Base-by-base conservation (phyloP, 192 early-diverging fungal genomes). In the Backusella tuberculispora region DNA sequence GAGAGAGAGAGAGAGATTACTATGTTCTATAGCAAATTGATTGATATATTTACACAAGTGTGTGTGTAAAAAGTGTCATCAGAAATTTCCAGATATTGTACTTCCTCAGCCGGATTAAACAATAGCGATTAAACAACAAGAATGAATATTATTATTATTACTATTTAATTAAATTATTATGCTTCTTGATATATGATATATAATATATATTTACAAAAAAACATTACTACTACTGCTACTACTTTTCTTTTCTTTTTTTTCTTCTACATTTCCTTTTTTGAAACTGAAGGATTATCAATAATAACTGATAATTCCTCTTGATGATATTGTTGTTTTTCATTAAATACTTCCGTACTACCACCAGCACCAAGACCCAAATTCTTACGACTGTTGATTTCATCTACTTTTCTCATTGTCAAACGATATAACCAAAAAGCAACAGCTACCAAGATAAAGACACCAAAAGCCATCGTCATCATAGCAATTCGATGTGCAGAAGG, bases 341-440 rank as follows among this genome's bases (percentile, higher is more conserved):
- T 21, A 7, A 53, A 53, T 53, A 15, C n/a, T 21, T 53, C 21
- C 17, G 3, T 53, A 21, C n/a, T 53, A 53, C 17, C n/a, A 19
- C 21, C 17, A 14, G 5, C n/a, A 19, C 21, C 17, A 14, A 47
- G 17, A 47, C 64, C 64, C 64, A 38, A 4, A 8, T 34, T 40
- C 7, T 66, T 66, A 66, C 38, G 38, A 40, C 1, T 13, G 6
- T 60, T 43, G 4, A 77, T 78, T 3, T 14, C 71, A 4, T 74
- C 21, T 7, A 71, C 78, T 34, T 71, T 80, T 3, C 47, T 42
- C 78, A 80, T 80, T n/a, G 79, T 74, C 43, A 80, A 19, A 14
- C 79, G 74, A 63, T 80, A 80, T 4, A 80, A 46, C 79, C 79
- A 80, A 21, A 19, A 72, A 7, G 46, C 72, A 34, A 76, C 75